phyloP scores from a whole-genome alignment of 2,329 filamentous ascomycete genomes.

The Microcyclosporella mali region DNA sequence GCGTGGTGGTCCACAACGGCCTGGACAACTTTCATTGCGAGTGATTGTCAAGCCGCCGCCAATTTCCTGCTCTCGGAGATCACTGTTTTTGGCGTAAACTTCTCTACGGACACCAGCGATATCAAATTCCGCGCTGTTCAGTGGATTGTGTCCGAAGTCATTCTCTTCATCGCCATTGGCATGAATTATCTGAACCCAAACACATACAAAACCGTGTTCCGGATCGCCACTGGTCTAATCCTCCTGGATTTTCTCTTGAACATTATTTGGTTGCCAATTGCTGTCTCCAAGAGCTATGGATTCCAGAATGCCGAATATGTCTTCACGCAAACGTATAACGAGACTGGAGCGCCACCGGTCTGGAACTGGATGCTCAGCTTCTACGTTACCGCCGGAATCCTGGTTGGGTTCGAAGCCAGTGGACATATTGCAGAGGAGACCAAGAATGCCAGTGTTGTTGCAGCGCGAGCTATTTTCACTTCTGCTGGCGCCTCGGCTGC shows the following conservation, averaged over 20 bases:
- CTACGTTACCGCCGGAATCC: conserved; percentile 53
- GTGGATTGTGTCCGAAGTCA: conserved; percentile 50
- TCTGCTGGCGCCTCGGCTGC: conserved; percentile 53
- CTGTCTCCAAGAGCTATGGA: conserved; percentile 49
- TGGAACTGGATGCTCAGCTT: conserved; percentile 61
- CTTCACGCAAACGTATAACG: conserved; percentile 56
- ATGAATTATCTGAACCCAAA: conserved; percentile 36
- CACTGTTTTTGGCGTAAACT: conserved; percentile 51
- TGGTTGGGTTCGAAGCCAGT: conserved; percentile 57
- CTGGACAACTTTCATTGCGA: conserved; percentile 48
- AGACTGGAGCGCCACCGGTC: conserved; percentile 42
- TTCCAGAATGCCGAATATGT: conserved; percentile 55
- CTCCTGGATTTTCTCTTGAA: conserved; percentile 55
- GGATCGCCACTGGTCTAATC: conserved; percentile 46
- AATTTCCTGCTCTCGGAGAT: conserved; percentile 45
- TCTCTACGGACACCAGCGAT: conserved; percentile 47
- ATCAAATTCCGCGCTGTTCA: conserved; percentile 56
- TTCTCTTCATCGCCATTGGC: conserved; percentile 36
- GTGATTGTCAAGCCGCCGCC: conserved; percentile 33
- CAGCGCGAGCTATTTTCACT: conserved; percentile 56
- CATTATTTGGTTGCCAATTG: conserved; percentile 56
- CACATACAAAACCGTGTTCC: conserved; percentile 46
- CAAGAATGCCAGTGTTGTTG: conserved; percentile 51
- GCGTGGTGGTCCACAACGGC: conserved; percentile 59
- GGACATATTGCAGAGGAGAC: conserved; percentile 58